Conservation (phyloP, 2,329 filamentous ascomycete species). For the Cephalotrichum gorgonifer region DNA sequence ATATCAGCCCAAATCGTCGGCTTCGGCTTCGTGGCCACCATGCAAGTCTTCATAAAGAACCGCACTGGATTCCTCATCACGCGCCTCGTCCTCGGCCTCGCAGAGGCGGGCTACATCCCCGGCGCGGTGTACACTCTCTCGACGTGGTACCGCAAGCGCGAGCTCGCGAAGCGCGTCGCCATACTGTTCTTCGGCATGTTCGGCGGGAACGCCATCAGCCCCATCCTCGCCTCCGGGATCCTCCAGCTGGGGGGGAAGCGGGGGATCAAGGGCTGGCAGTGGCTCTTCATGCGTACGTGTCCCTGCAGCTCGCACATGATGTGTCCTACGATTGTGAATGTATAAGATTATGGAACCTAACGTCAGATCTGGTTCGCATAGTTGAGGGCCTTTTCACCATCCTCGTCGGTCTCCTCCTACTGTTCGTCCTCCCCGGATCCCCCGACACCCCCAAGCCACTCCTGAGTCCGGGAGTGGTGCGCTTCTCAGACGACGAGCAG, state of each 20-base stretch:
- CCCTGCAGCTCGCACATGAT: not conserved
- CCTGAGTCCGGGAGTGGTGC: conserved; percentile 24
- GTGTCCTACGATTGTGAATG: no score
- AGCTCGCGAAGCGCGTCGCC: conserved; percentile 34
- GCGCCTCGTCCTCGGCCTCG: conserved; percentile 32
- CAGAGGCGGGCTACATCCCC: conserved; percentile 41
- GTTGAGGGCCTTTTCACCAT: conserved; percentile 35
- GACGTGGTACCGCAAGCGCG: conserved; percentile 35
- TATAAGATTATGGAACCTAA: not conserved
- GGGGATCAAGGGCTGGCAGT: conserved; percentile 36
- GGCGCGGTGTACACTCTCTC: conserved; percentile 40
- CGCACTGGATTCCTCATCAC: conserved; percentile 32
- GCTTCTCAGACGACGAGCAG: conserved; percentile 22
- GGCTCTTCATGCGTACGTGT: conserved; percentile 34
- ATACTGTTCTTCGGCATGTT: conserved; percentile 45
- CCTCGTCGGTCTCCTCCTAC: conserved; percentile 23
- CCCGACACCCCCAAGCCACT: conserved; percentile 28
- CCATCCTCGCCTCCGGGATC: conserved; percentile 36
- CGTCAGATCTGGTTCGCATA: conserved; percentile 10
- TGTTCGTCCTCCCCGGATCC: conserved; percentile 31
- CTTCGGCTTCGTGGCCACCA: conserved; percentile 33
- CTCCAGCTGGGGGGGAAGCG: conserved; percentile 29
- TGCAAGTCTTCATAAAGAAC: conserved; percentile 31
- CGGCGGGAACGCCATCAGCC: conserved; percentile 36
- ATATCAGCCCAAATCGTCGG: conserved; percentile 35